Conservation (phyloP, 345 rosid species). For the Angophora floribunda region DNA sequence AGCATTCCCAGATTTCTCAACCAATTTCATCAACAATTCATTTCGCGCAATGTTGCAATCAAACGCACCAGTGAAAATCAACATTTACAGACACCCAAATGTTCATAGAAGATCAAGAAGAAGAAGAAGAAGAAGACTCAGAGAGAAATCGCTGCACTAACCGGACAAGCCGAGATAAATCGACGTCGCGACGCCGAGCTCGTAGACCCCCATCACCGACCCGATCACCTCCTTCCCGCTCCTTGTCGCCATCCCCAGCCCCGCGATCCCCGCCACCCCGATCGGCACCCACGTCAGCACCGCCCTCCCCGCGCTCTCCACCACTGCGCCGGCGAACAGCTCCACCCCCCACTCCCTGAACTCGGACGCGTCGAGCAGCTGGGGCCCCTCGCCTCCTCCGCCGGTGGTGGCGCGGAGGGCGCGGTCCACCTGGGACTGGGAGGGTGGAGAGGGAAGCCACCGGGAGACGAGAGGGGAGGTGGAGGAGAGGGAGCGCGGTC, state of each 20-base stretch:
- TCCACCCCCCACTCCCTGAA: constrained; percentile 69
- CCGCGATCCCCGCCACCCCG: constrained; percentile 68
- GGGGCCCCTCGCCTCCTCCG: background rate
- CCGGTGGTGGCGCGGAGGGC: too few species aligned
- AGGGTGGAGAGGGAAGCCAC: too few species aligned
- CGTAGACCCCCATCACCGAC: constrained; percentile 63
- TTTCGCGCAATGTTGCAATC: background rate
- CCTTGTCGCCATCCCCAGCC: constrained; percentile 53
- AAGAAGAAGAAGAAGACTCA: background rate
- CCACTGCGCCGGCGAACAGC: constrained; percentile 41
- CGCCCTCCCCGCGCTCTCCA: constrained; percentile 63
- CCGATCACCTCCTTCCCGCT: constrained; percentile 40
- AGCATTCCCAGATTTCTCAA: background rate
- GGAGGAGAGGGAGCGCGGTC: too few species aligned
- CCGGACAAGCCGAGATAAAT: constrained; percentile 55
- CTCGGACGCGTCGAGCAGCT: constrained; percentile 17
- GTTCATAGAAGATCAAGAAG: background rate
- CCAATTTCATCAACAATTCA: background rate
- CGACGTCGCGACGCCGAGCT: constrained; percentile 69
- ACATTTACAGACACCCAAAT: background rate
- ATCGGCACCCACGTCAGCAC: constrained; percentile 48
- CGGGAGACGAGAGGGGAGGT: too few species aligned
- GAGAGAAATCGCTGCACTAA: constrained; percentile 7
- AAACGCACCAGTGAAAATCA: background rate
- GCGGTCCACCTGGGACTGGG: too few species aligned